These are phyloP conservation scores for Liriodendron chinense DNA, from an alignment of 164 flowering plant species.

Conservation along the genomic window DNA sequence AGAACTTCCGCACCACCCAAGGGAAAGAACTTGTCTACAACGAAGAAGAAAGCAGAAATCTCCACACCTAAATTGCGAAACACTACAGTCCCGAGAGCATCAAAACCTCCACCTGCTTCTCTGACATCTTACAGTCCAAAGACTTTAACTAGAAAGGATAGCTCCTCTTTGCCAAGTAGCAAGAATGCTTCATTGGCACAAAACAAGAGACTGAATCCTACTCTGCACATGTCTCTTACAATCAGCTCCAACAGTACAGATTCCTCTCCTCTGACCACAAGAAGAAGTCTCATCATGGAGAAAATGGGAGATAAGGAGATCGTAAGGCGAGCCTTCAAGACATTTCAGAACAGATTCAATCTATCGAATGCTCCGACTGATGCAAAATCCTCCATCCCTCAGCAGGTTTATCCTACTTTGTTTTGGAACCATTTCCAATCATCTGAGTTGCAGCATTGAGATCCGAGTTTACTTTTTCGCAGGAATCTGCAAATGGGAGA, in stretches of 20 bases:
- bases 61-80: constrained; percentile 26
- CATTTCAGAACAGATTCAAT: constrained; percentile 55
- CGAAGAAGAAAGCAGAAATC: constrained; percentile 36
- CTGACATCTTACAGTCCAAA: constrained; percentile 20
- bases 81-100: constrained; percentile 23
- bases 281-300: constrained; percentile 79
- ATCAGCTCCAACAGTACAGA: constrained; percentile 36
- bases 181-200: constrained; percentile 24
- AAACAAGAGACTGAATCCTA: constrained; percentile 38
- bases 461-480: constrained; percentile 2
- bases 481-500: constrained; percentile 39
- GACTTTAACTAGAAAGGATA: constrained; percentile 33
- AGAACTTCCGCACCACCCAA: constrained; percentile 21
- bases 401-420: constrained; percentile 40
- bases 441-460: background rate
- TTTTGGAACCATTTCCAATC: background rate
- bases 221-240: constrained; percentile 57
- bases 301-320: constrained; percentile 91
- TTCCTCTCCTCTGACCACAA: constrained; percentile 29
- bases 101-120: constrained; percentile 31
- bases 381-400: constrained; percentile 22
- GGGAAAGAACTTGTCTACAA: constrained; percentile 25
- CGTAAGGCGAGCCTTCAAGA: constrained; percentile 77
- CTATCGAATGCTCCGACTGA: constrained; percentile 30
- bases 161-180: constrained; percentile 26